Conservation (phyloP, 2,329 filamentous ascomycete genomes). For the Xylaria sp. region DNA sequence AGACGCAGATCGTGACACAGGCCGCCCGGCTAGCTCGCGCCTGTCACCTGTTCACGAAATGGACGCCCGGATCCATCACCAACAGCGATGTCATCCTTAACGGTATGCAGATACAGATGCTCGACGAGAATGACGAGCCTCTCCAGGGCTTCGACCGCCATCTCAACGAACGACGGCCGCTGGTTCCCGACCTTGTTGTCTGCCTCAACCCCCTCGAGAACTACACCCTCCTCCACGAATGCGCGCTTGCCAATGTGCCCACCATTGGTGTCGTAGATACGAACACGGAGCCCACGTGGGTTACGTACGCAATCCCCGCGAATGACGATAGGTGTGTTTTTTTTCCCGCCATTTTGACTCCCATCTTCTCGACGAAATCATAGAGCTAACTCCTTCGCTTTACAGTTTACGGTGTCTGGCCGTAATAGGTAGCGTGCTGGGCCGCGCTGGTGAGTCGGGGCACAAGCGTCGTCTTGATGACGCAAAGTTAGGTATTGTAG, state of each 20-base stretch:
- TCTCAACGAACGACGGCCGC: slow-evolving; percentile 68
- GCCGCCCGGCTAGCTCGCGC: slow-evolving; percentile 81
- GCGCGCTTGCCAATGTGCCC: slow-evolving; percentile 85
- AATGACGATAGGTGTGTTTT: slow-evolving; percentile 88
- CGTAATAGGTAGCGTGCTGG: slow-evolving; percentile 85
- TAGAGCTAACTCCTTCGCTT: slow-evolving; percentile 6
- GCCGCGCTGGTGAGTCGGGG: slow-evolving; percentile 83
- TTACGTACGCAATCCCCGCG: slow-evolving; percentile 95
- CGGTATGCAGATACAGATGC: slow-evolving; percentile 74
- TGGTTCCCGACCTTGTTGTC: slow-evolving; percentile 90
- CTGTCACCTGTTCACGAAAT: slow-evolving; percentile 91
- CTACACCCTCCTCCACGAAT: slow-evolving; percentile 89
- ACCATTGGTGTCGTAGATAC: slow-evolving; percentile 97
- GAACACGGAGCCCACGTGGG: slow-evolving; percentile 89
- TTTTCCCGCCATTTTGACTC: not conserved
- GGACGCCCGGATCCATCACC: slow-evolving; percentile 91
- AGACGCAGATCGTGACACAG: slow-evolving; percentile 81
- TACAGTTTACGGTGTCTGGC: slow-evolving; percentile 80
- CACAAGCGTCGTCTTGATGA: slow-evolving; percentile 72
- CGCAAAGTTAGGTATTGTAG: slow-evolving; percentile 69
- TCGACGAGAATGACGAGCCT: slow-evolving; percentile 76
- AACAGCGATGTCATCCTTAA: slow-evolving; percentile 92
- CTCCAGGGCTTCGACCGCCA: slow-evolving; percentile 72
- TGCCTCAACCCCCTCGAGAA: slow-evolving; percentile 95
- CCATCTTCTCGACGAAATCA: not conserved